These are phyloP conservation scores for Lepraria neglecta DNA, from an alignment of 495 filamentous ascomycete species.

Conservation along the genomic window DNA sequence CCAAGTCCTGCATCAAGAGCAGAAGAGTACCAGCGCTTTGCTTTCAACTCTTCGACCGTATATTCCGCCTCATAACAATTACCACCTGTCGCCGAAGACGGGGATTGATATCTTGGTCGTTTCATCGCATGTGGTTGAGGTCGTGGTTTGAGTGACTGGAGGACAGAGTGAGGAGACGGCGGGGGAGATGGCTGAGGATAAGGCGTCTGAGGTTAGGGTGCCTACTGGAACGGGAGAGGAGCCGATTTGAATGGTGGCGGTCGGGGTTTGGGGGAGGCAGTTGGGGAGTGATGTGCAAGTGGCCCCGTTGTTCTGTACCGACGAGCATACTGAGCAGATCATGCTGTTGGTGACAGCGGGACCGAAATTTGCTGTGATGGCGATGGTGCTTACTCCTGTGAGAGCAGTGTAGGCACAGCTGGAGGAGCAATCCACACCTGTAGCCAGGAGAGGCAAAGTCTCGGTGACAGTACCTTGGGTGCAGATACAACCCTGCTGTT, in stretches of 20 bases:
- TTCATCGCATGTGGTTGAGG: slow-evolving; percentile 11
- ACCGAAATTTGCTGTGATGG: background rate
- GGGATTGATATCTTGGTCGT: slow-evolving; percentile 6
- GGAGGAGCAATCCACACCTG: background rate
- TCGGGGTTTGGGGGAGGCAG: slow-evolving; percentile 3
- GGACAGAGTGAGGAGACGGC: slow-evolving; percentile 10
- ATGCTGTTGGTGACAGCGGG: background rate
- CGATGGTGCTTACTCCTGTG: background rate
- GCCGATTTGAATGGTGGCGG: slow-evolving; percentile 12
- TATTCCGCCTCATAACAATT: slow-evolving; percentile 8
- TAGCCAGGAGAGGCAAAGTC: slow-evolving; percentile 3
- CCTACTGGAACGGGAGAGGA: slow-evolving; percentile 9
- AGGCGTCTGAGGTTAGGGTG: slow-evolving; percentile 6
- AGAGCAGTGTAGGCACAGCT: too few species aligned
- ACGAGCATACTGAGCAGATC: slow-evolving; percentile 1
- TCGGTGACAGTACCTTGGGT: background rate
- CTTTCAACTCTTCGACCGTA: slow-evolving; percentile 1
- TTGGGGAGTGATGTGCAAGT: slow-evolving; percentile 1
- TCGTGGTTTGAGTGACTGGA: background rate
- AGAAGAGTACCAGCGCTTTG: too few species aligned
- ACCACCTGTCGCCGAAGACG: slow-evolving; percentile 9
- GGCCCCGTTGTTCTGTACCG: background rate
- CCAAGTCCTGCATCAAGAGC: too few species aligned
- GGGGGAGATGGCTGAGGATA: slow-evolving; percentile 11
- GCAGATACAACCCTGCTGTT: slow-evolving; percentile 8